Base-by-base conservation (phyloP, 202 grass and related monocot species). In the Zoysia matrella region DNA sequence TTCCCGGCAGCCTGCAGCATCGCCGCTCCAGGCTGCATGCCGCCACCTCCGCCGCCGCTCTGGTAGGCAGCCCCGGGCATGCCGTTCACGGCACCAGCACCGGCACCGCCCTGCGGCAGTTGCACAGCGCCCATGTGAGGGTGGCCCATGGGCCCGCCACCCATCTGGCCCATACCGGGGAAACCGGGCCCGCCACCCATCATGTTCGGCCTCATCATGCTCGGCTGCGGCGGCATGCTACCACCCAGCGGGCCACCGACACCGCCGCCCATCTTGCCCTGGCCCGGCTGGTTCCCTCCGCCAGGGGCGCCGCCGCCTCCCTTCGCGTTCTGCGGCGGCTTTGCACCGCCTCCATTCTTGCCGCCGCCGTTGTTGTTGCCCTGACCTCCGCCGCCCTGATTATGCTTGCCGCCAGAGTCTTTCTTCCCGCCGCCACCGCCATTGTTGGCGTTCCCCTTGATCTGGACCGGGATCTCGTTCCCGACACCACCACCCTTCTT, bases 211-310 rank as follows among this genome's bases (percentile, higher is more conserved):
- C 30, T 36, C 30, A 36, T 36, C 30, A 36, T 36, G 30, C 30
- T 1, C 30, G 30, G 69, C 61, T 92, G 80, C 54, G 71, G 64
- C 73, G 77, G 73, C 64, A 62, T 77, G 61, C 30, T 36, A 36
- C 80, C 83, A 64, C 84, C 74, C 71, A 86, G 69, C 4, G 73
- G 80, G 1, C 87, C 83, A 52, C 83, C 82, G 11, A n/a, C 79
- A 13, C 58, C 86, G 60, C 78, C 87, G 72, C 73, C 90, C 65
- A 86, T 97, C 53, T 80, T 87, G n/a, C 72, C 92, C 55, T 87
- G 88, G n/a, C 75, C 75, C 0, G 54, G 43, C 11, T 73, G 78
- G 75, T 70, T 86, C 6, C n/a, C 73, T 2, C 49, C 80, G 16
- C 67, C 42, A 2, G 65, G 77, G 3, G 43, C 72, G 12, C 71